Percentiles rank a stretch among this genome's conserved stretches.
Evolutionary conservation across 805 yeast genomes (phyloP).

Genomic region (Clavispora fructus): DNA sequence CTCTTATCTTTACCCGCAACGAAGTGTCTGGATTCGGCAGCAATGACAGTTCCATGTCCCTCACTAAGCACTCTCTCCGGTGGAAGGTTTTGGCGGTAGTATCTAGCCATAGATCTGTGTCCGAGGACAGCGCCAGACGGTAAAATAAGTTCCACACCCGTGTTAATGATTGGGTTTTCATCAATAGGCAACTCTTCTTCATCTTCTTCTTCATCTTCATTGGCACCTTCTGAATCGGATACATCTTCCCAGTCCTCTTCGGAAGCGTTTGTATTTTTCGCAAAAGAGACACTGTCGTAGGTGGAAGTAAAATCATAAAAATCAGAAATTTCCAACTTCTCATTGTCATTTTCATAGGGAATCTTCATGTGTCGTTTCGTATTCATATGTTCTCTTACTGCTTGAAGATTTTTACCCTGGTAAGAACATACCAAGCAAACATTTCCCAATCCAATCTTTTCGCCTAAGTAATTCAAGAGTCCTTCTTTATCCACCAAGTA

Average conservation of each 20-base stretch:
- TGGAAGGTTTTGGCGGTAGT: conserved; percentile 39
- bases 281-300: conserved; percentile 30
- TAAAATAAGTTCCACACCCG: conserved; percentile 35
- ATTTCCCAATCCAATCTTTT: conserved; percentile 77
- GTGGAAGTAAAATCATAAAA: conserved; percentile 81
- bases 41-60: conserved; percentile 41
- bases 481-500: conserved; percentile 69
- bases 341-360: conserved; percentile 81
- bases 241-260: conserved; percentile 40
- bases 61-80: conserved; percentile 39
- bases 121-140: conserved; percentile 41
- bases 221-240: conserved; percentile 20
- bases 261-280: conserved; percentile 8
- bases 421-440: conserved; percentile 78
- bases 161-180: conserved; percentile 27
- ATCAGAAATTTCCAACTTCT: conserved; percentile 66
- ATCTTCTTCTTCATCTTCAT: conserved; percentile 17
- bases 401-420: conserved; percentile 78
- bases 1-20: conserved; percentile 34
- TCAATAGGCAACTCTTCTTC: conserved; percentile 24
- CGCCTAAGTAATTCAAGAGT: conserved; percentile 67
- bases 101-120: conserved; percentile 38
- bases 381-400: conserved; percentile 83
- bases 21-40: conserved; percentile 50
- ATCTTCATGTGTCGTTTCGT: conserved; percentile 83